These are phyloP conservation scores for Pyricularia sp. DNA, from an alignment of 2,329 filamentous ascomycete genomes.

Conservation along the genomic window DNA sequence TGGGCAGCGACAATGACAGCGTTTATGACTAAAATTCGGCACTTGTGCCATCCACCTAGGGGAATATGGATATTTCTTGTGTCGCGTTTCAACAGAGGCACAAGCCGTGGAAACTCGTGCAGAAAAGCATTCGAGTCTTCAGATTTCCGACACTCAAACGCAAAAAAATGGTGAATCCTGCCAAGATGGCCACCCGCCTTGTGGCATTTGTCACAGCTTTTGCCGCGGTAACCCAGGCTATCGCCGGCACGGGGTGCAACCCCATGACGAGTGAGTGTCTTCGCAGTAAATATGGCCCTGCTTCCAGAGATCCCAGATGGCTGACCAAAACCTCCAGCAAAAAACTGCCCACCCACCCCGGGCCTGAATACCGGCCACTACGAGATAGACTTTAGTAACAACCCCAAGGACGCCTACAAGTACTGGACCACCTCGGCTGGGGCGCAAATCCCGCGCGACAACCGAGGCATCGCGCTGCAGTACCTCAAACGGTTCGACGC, in stretches of 20 bases:
- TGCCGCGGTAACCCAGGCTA: neutral
- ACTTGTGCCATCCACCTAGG: neutral
- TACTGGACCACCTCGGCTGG: neutral
- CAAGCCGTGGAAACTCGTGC: neutral
- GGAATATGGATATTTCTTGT: neutral
- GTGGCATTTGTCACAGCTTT: neutral
- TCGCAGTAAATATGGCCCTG: neutral
- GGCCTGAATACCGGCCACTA: neutral
- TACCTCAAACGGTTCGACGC: conserved; percentile 23
- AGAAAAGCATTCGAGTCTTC: neutral
- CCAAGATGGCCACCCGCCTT: neutral
- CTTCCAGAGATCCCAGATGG: neutral
- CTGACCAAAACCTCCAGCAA: neutral
- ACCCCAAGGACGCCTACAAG: conserved; percentile 4
- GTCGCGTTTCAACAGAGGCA: neutral
- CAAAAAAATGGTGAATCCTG: neutral
- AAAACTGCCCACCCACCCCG: neutral
- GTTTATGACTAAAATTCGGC: neutral
- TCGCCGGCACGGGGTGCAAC: neutral
- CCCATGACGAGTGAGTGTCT: neutral
- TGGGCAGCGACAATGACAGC: neutral
- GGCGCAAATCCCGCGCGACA: neutral
- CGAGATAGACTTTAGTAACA: conserved; percentile 9
- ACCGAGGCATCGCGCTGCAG: neutral
- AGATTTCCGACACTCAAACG: neutral